Base-by-base conservation (phyloP, 2,329 filamentous ascomycete genomes). In the Fusarium solani-melongenae region DNA sequence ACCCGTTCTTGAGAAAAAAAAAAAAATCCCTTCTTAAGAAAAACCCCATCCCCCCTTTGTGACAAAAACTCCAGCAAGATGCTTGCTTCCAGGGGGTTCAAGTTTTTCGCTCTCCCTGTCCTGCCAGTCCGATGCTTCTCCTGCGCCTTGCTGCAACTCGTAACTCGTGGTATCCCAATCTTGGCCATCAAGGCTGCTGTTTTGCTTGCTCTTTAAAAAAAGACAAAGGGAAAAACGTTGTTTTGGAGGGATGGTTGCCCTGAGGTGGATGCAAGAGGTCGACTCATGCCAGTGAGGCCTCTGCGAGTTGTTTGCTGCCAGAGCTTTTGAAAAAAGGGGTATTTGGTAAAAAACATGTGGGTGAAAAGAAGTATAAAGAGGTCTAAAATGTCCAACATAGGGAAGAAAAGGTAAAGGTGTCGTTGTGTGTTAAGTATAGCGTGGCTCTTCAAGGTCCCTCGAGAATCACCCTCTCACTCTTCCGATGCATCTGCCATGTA, bases 401-500 rank as follows among this genome's bases (percentile, higher is more conserved):
- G 46, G 27, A 38, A 31, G 44, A 12, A 46, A 49, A 12, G 22
- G 36, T 29, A 22, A 38, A 33, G 14, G 15, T 29, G 12, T 24
- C 22, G 34, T 41, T 53, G 29, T 36, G 17, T 31, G 12, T 5
- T 8, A 14, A 29, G 7, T 20, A 17, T n/a, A 27, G 8, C n/a
- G 12, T 24, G 22, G 10, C 44, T 20, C 15, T 17, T 67, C 29
- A 73, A 41, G 62, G 69, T 34, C 82, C 82, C 69, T 90, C 88
- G 29, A 90, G 79, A 39, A 90, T 80, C 36, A 88, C 85, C 58
- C 71, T 64, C n/a, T 74, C 70, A 66, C 84, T 84, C 79, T 89
- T 87, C 76, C 89, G 90, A 80, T 86, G 86, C 67, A 87, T 83
- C 70, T 87, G 79, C 64, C 82, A 83, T 4, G 79, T 79, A 38